Evolutionary conservation across 1,284 basidiomycete genomes (phyloP).

Genomic region (Tilletia setariae): DNA sequence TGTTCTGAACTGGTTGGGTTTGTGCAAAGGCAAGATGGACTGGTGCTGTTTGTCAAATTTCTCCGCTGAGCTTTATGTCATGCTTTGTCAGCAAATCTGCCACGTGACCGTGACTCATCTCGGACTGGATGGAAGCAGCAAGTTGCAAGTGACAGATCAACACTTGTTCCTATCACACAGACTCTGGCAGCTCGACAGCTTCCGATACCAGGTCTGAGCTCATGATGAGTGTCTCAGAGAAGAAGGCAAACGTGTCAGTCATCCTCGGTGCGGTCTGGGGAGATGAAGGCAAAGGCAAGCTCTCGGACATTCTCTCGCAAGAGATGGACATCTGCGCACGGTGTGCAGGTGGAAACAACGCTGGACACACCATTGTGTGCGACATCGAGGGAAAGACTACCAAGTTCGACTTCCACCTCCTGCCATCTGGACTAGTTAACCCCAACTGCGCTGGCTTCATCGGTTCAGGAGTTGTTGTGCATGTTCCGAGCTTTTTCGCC

Average conservation of each 20-base stretch:
- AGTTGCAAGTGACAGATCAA: no score
- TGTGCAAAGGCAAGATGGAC: no score
- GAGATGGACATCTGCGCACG: conserved; percentile 89
- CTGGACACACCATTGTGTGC: conserved; percentile 95
- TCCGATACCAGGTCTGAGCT: no score
- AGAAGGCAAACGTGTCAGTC: conserved; percentile 45
- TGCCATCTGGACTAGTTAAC: conserved; percentile 91
- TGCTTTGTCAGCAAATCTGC: no score
- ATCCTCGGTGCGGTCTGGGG: conserved; percentile 53
- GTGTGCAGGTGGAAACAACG: conserved; percentile 97
- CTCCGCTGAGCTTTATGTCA: no score
- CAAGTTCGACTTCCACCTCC: conserved; percentile 90
- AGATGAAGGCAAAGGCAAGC: conserved; percentile 54
- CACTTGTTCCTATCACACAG: background rate
- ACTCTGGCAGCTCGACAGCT: background rate
- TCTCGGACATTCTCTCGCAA: conserved; percentile 57
- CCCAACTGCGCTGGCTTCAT: conserved; percentile 80
- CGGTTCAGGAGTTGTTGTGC: conserved; percentile 89
- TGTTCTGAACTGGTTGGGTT: no score
- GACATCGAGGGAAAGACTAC: conserved; percentile 70
- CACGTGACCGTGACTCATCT: no score
- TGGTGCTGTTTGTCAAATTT: no score
- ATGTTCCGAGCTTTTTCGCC: conserved; percentile 89
- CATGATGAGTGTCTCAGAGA: background rate
- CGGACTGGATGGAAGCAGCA: no score